Conservation (phyloP, 805 yeast genomes). For the Vanderwaltozyma verrucispora region DNA sequence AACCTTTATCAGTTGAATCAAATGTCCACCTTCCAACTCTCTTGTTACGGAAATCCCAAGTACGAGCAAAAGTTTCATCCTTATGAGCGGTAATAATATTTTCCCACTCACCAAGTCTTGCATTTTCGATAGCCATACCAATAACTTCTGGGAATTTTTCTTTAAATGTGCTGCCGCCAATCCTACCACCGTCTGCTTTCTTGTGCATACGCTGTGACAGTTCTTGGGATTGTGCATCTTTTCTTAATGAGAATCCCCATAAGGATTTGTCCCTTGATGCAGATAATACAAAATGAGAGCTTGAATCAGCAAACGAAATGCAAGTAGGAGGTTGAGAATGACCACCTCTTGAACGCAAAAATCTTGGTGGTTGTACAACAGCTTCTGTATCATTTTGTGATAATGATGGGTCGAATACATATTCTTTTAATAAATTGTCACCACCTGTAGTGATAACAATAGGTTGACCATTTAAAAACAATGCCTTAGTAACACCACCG, state of each 20-base stretch:
- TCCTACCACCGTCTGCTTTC: constrained; percentile 36
- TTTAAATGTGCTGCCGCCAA: constrained; percentile 48
- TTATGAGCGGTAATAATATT: constrained; percentile 83
- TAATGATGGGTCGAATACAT: constrained; percentile 85
- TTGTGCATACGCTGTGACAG: constrained; percentile 64
- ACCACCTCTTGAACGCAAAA: constrained; percentile 92
- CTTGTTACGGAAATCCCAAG: constrained; percentile 77
- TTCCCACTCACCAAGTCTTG: constrained; percentile 88
- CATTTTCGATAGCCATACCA: constrained; percentile 57
- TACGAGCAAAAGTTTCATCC: constrained; percentile 72
- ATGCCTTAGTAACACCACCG: constrained; percentile 69
- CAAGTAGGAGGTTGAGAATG: constrained; percentile 83
- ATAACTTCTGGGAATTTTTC: constrained; percentile 73
- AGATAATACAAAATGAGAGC: constrained; percentile 74
- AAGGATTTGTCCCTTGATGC: constrained; percentile 79
- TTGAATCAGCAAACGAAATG: constrained; percentile 66
- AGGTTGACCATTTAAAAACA: constrained; percentile 85
- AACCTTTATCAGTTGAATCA: constrained; percentile 65
- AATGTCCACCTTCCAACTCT: constrained; percentile 70
- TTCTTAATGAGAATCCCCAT: constrained; percentile 88
- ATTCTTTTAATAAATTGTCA: constrained; percentile 82
- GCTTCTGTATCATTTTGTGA: constrained; percentile 40
- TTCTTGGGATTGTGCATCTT: constrained; percentile 94
- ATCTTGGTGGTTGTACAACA: constrained; percentile 81
- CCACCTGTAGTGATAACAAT: constrained; percentile 82